Percentiles rank a stretch among this genome's conserved stretches.
These are phyloP conservation scores for Uronychia setigera DNA, from an alignment of 73 alveolate species.

Conservation along the genomic window DNA sequence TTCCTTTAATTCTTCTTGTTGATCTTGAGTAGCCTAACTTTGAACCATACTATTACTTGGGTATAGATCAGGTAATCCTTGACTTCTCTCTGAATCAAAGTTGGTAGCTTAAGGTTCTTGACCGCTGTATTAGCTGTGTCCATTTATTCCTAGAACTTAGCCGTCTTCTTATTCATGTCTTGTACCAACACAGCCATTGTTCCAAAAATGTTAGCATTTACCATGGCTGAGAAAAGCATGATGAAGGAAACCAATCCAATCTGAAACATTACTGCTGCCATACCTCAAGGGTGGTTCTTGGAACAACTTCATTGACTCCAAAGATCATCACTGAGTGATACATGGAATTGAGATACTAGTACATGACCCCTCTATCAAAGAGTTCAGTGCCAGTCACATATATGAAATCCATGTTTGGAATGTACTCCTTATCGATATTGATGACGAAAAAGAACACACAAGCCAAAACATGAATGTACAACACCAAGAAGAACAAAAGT, in stretches of 20 bases:
- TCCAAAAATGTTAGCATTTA: constrained; percentile 49
- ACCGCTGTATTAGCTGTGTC: constrained; percentile 67
- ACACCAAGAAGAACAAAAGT: constrained; percentile 42
- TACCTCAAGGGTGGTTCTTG: constrained; percentile 19
- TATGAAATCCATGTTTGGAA: constrained; percentile 53
- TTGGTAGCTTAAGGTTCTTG: constrained; percentile 54
- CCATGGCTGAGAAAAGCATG: constrained; percentile 58
- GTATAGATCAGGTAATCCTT: constrained; percentile 51
- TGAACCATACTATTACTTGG: not conserved
- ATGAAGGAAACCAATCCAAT: constrained; percentile 12
- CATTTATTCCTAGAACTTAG: constrained; percentile 34
- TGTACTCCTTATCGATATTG: constrained; percentile 22
- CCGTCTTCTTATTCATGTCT: constrained; percentile 41
- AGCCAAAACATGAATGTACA: constrained; percentile 49
- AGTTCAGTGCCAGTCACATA: constrained; percentile 7
- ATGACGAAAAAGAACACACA: constrained; percentile 53
- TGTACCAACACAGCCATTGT: constrained; percentile 42
- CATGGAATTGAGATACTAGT: constrained; percentile 19
- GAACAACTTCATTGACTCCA: constrained; percentile 53
- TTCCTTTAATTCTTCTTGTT: constrained; percentile 40
- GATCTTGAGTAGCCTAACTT: constrained; percentile 24
- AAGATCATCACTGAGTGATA: constrained; percentile 49
- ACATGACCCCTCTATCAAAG: not conserved
- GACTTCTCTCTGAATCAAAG: constrained; percentile 21
- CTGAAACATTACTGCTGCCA: not conserved